Evolutionary conservation across 164 flowering plant species (phyloP).

Genomic region (Santalum album): DNA sequence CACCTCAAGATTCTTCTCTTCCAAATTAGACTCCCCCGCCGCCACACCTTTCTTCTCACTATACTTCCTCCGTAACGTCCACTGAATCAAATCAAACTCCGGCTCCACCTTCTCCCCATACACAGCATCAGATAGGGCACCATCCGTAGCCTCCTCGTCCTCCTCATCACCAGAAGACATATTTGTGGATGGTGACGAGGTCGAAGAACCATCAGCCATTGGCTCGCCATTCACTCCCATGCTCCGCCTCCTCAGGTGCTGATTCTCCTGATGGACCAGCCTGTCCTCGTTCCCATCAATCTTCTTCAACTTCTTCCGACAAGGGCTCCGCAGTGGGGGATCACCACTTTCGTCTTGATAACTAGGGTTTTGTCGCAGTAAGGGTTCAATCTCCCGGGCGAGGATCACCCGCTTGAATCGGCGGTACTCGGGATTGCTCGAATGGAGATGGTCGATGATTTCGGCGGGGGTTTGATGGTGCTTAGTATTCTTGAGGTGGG

Average conservation of each 20-base stretch:
- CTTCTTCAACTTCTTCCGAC: constrained; percentile 29
- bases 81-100: constrained; percentile 59
- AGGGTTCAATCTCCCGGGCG: constrained; percentile 15
- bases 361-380: not conserved
- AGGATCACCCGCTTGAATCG: constrained; percentile 33
- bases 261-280: constrained; percentile 22
- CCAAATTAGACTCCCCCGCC: constrained; percentile 1
- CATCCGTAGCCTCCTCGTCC: constrained; percentile 22
- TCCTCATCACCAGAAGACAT: too few species aligned
- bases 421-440: constrained; percentile 32
- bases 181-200: too few species aligned
- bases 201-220: too few species aligned
- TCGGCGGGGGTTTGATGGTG: constrained; percentile 22
- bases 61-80: constrained; percentile 38
- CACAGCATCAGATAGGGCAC: constrained; percentile 52
- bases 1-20: constrained; percentile 44
- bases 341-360: constrained; percentile 11
- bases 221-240: constrained; percentile 5
- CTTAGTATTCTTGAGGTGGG: constrained; percentile 8
- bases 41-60: not conserved
- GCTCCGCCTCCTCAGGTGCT: constrained; percentile 17
- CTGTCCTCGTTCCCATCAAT: constrained; percentile 29
- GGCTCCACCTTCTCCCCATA: constrained; percentile 46
- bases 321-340: not conserved
- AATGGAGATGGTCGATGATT: constrained; percentile 43